Evolutionary conservation across 2,329 filamentous ascomycete species (phyloP), one percentile per base, ranked within the genome.

Genomic region (Penicillium sp.): DNA sequence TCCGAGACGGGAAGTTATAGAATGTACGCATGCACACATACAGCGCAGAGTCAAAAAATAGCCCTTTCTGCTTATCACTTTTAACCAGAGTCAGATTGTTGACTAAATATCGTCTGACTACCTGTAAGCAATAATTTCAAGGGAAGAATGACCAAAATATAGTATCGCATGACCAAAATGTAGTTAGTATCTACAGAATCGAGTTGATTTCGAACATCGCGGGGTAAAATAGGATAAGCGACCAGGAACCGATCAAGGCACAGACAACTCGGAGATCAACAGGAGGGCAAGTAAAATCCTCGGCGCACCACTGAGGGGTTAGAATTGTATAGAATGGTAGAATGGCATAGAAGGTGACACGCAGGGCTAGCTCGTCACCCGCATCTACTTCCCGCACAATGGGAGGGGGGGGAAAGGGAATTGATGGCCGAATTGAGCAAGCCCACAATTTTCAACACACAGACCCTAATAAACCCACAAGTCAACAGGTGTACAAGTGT

Each of bases 261-360:
- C 33, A 38, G 19, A 21, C 13, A 35, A 8, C 27, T 45, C 45
- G 45, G 36, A 25, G 31, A 29, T 6, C 19, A 38, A 13, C 5
- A 35, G 7, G 10, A 19, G 31, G 15, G 21, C 31, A 53, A 36
- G 17, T 17, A 35, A n/a, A 36, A 1, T 3, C 23, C 17, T 36
- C 41, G 13, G 45, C 12, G 23, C 33, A 19, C 17, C 21, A 38
- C 15, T 47, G 55, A 57, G 49, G 49, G 55, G 49, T 57, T 43
- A 27, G 3, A 23, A 13, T n/a, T 27, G n/a, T 15, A 29, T 19
- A 36, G 13, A 27, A 42, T 41, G 15, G 38, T 51, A 39, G 53
- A 35, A 55, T 19, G 23, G n/a, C 10, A 39, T n/a, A 21, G 41
- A 52, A 56, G 47, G 33, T 42, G 27, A 53, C 41, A 36, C 53